phyloP scores from a whole-genome alignment of 768 basidiomycete species.

The Trametes elegans region DNA sequence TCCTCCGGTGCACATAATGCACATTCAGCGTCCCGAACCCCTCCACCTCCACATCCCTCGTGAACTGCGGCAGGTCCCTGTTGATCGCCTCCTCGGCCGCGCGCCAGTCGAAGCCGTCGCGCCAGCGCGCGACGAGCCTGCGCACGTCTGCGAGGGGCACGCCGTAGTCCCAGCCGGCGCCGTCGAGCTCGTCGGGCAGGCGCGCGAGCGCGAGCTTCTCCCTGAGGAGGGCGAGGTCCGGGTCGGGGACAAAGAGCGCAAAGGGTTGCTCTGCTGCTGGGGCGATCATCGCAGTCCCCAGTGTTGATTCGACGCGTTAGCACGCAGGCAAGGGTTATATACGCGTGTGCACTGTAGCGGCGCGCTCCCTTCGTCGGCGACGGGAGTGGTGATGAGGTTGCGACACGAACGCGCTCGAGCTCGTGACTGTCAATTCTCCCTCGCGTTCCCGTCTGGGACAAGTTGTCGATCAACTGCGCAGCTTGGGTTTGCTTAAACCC shows the following conservation, averaged over 20 bases:
- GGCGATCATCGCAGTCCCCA: background rate
- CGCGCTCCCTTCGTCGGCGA: too few relatives aligned
- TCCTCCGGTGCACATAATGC: constrained; percentile 37
- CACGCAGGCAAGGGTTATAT: too few relatives aligned
- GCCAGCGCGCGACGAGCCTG: constrained; percentile 30
- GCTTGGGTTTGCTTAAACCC: too few relatives aligned
- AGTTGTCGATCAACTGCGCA: too few relatives aligned
- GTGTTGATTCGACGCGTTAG: background rate
- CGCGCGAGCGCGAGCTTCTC: constrained; percentile 46
- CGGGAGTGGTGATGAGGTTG: too few relatives aligned
- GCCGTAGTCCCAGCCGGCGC: constrained; percentile 51
- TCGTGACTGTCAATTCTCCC: too few relatives aligned
- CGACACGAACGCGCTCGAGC: too few relatives aligned
- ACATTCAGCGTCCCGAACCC: constrained; percentile 33
- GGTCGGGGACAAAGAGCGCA: constrained; percentile 45
- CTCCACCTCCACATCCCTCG: constrained; percentile 32
- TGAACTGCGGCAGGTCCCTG: constrained; percentile 36
- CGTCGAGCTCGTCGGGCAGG: constrained; percentile 60
- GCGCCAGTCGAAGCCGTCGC: constrained; percentile 32
- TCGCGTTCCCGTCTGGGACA: too few relatives aligned
- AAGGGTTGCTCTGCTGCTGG: constrained; percentile 40
- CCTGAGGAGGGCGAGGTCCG: constrained; percentile 37
- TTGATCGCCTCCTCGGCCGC: constrained; percentile 32
- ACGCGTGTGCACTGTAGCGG: too few relatives aligned
- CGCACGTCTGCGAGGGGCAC: constrained; percentile 28